phyloP scores from a whole-genome alignment of 257 asterid species.

The Nicotiana obtusifolia region DNA sequence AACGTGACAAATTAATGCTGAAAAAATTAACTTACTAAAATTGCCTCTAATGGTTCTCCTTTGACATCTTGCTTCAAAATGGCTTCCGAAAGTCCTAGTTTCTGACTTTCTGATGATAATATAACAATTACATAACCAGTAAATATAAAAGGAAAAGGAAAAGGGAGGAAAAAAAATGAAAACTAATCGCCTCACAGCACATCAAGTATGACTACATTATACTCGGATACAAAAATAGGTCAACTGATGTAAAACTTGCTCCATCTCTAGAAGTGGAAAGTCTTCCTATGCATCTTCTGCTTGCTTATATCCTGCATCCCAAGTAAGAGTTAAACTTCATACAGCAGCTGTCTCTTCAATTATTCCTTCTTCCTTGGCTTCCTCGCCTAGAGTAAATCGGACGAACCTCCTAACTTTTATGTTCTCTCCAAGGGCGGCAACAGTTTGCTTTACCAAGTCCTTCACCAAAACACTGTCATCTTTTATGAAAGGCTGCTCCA shows the following conservation, averaged over 20 bases:
- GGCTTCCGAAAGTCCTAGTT: slow-evolving; percentile 8
- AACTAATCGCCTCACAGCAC: slow-evolving; percentile 3
- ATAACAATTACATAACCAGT: neutral
- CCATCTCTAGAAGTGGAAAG: neutral
- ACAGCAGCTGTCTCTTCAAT: slow-evolving; percentile 1
- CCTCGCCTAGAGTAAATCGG: slow-evolving; percentile 79
- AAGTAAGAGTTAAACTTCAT: slow-evolving; percentile 1
- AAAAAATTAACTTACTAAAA: neutral
- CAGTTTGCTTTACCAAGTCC: slow-evolving; percentile 90
- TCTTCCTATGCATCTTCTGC: neutral
- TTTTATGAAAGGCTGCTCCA: slow-evolving; percentile 57
- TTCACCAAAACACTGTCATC: slow-evolving; percentile 51
- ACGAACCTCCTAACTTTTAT: slow-evolving; percentile 75
- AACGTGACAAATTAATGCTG: neutral
- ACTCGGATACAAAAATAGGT: slow-evolving; percentile 1
- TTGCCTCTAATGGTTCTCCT: neutral
- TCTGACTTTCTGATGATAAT: neutral
- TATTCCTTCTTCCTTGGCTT: slow-evolving; percentile 1
- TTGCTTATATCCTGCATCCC: neutral
- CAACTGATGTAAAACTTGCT: neutral
- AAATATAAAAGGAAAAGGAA: neutral
- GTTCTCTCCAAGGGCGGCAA: slow-evolving; percentile 89
- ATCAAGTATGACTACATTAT: neutral
- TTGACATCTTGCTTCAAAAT: slow-evolving; percentile 1
- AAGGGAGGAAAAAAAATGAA: neutral